Evolutionary conservation across 106 monocot species (phyloP), one percentile per base, ranked within the genome.

Genomic region (Platanthera guangdongensis): DNA sequence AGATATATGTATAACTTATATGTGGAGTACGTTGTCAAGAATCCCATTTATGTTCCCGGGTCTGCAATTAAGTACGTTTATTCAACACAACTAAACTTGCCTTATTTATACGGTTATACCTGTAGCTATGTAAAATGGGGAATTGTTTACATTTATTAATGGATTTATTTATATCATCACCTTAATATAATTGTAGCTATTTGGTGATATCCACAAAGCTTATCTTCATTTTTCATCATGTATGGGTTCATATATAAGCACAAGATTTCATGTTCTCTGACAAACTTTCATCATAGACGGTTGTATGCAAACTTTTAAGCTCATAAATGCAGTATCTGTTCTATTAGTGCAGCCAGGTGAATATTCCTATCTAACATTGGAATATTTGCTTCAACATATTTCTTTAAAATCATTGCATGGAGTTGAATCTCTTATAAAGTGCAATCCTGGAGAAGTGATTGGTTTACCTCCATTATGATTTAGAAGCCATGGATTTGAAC

Each of bases 21-120:
- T 75, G 95, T 96, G 77, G 92, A 92, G 79, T 92, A 92, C 76
- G 95, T 96, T 75, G 86, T 96, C 63, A 96, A 93, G 78, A 96
- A 92, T 87, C 95, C 95, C 51, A 88, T 96, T 21, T 93, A 96
- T 81, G 74, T 79, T 81, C 92, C 87, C 60, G 95, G 92, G 13
- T 86, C 86, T 68, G 78, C 90, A 72, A 87, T 95, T 80, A 88
- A 87, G 95, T 92, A 92, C 78, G 90, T 59, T 65, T 77, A 45
- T 32, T 47, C 30, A 25, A 50, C 15, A 55, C 15, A 22, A 8
- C 11, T 57, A 6, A 39, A 30, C 49, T 32, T 51, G 13, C 50
- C 57, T 75, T 15, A 50, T 22, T 50, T 63, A 8, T 57, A 52
- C 22, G 30, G 14, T 50, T 63, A 8, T 57, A 52, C 22, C 25